phyloP scores from a whole-genome alignment of 371 early-diverging fungal species.

The Phascolomyces articulosus region DNA sequence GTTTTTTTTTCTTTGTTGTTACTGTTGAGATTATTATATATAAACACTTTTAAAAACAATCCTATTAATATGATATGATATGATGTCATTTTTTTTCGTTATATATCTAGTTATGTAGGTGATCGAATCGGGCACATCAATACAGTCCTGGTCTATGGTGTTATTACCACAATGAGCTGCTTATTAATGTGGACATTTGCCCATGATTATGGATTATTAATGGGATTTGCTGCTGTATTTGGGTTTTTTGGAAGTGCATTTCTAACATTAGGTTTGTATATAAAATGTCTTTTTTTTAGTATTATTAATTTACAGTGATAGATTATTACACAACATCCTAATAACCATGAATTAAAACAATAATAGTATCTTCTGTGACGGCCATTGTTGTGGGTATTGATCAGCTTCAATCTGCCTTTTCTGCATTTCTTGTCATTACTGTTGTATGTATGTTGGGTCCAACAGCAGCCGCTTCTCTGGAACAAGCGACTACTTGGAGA shows the following conservation, averaged over 20 bases:
- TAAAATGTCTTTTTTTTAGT: no score
- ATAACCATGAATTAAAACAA: no score
- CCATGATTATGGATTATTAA: constrained; percentile 19
- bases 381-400: constrained; percentile 21
- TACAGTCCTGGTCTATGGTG: constrained; percentile 8
- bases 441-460: constrained; percentile 23
- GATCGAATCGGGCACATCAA: constrained; percentile 18
- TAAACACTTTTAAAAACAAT: no score
- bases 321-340: no score
- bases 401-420: constrained; percentile 19
- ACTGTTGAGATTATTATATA: no score
- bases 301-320: no score
- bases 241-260: constrained; percentile 28
- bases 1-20: background rate
- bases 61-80: no score
- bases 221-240: constrained; percentile 24
- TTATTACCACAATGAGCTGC: background rate
- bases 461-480: constrained; percentile 24
- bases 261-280: constrained; percentile 11
- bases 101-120: constrained; percentile 2
- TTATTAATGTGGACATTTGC: constrained; percentile 37
- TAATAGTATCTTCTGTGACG: constrained; percentile 13
- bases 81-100: background rate
- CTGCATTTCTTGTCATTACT: constrained; percentile 20
- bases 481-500: background rate